Evolutionary conservation across 2,329 filamentous ascomycete species (phyloP).

Genomic region (Westerdykella ornata): DNA sequence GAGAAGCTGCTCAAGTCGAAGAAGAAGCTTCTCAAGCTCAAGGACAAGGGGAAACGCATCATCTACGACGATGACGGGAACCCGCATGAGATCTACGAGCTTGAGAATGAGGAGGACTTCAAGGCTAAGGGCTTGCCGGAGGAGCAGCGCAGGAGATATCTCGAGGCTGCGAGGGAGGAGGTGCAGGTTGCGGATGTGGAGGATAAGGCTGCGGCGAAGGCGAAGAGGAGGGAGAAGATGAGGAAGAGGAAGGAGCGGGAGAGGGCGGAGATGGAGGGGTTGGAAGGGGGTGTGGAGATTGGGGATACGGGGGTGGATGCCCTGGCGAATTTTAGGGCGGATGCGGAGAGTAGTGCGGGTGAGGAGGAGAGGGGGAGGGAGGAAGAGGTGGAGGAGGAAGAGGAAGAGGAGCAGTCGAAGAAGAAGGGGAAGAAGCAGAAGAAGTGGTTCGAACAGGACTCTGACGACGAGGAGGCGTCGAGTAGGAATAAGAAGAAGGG

Average conservation of each 20-base stretch:
- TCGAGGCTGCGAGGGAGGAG: conserved; percentile 65
- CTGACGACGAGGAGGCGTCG: conserved; percentile 44
- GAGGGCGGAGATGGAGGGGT: conserved; percentile 44
- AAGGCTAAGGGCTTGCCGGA: conserved; percentile 65
- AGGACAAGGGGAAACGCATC: conserved; percentile 75
- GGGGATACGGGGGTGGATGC: conserved; percentile 34
- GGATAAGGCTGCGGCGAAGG: conserved; percentile 74
- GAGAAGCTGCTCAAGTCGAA: conserved; percentile 94
- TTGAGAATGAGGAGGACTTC: conserved; percentile 81
- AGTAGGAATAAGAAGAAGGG: conserved; percentile 39
- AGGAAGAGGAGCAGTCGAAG: conserved; percentile 40
- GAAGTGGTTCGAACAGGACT: conserved; percentile 73
- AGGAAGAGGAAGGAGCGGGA: conserved; percentile 66
- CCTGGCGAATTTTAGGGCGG: conserved; percentile 40
- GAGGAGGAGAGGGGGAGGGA: conserved; percentile 39
- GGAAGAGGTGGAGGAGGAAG: conserved; percentile 39
- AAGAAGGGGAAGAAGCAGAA: conserved; percentile 56
- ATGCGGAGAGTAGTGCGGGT: conserved; percentile 20
- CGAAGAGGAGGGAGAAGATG: conserved; percentile 70
- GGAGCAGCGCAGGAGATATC: conserved; percentile 67
- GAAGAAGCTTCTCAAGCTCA: conserved; percentile 87
- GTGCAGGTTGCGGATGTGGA: conserved; percentile 69
- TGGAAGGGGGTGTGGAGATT: conserved; percentile 24
- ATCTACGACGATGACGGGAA: conserved; percentile 90
- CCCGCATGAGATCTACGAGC: conserved; percentile 77